Evolutionary conservation across 2,329 filamentous ascomycete species (phyloP), one percentile per base, ranked within the genome.

Genomic region (Monosporascus sp.): DNA sequence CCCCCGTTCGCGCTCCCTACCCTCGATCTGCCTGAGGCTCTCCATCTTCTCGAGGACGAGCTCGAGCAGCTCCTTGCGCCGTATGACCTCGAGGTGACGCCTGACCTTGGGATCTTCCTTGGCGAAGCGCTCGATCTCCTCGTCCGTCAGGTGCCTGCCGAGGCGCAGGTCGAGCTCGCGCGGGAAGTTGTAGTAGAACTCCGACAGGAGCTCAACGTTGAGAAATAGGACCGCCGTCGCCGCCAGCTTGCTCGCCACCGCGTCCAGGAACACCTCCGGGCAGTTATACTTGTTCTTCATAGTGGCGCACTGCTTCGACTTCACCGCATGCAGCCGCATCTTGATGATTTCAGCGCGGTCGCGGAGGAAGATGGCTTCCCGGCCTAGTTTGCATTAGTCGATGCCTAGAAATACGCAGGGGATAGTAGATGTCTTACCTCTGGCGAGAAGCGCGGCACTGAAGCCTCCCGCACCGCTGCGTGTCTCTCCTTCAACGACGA

Each of bases 161-260:
- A 99, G 85, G 37, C 92, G 84, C 55, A 87, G 76, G 69, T 99
- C 94, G 14, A 99, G 81, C 68, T 97, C 91, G 40, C 94, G 84
- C 0, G 94, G 94, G 72, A 99, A 99, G 68, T 94, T 91, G 74
- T 97, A 96, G 75, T 96, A 97, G 70, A 97, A 99, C 67, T 99
- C 96, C 2, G 89, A 93, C 19, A 99, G 82, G 20, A 99, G 81
- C 74, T 99, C 95, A 11, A 97, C 94, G 65, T 99, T 97, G 31
- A 99, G 81, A 78, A 99, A 99, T 0, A 99, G 83, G 8, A 99
- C 94, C 2, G 94, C 93, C 0, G 94, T 99, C 2, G 91, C 88
- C 3, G 93, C 95, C 48, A 99, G 82, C 72, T 97, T 97, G 61
- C 92, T 90, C 1, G 94, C 92, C 2, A 96, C 94, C 3, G 95